These are phyloP conservation scores for Coriolopsis trogii DNA, from an alignment of 1,284 basidiomycete species.

Conservation along the genomic window DNA sequence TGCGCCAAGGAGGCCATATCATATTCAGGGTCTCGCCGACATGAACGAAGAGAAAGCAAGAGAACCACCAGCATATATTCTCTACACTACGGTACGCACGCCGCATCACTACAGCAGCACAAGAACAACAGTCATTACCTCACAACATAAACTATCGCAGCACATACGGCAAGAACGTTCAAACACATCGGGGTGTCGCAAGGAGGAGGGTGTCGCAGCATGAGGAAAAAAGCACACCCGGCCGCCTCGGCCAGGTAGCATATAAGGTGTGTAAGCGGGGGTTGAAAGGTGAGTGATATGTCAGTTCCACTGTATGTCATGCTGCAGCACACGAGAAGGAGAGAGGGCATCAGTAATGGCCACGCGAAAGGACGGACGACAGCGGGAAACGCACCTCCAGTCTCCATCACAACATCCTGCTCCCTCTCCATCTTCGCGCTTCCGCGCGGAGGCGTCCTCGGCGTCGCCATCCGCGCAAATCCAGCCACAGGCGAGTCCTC, in stretches of 20 bases:
- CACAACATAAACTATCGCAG: conserved; percentile 17
- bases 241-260: too few relatives aligned
- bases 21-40: too few relatives aligned
- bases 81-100: conserved; percentile 22
- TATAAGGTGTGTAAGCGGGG: too few relatives aligned
- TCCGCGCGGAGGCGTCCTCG: conserved; percentile 2
- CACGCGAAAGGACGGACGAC: background rate
- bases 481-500: conserved; percentile 28
- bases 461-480: conserved; percentile 17
- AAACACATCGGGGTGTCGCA: conserved; percentile 13
- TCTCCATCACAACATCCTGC: conserved; percentile 15
- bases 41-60: background rate
- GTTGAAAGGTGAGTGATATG: background rate
- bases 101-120: background rate
- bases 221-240: conserved; percentile 7
- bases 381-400: conserved; percentile 17
- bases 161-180: conserved; percentile 1
- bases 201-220: conserved; percentile 2
- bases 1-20: too few relatives aligned
- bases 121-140: conserved; percentile 19
- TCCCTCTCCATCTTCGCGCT: conserved; percentile 8
- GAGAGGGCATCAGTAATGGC: background rate
- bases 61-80: background rate
- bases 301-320: background rate
- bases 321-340: background rate